Percentiles rank a stretch among this genome's conserved stretches.
phyloP scores from a whole-genome alignment of 2,329 filamentous ascomycete species.

The Curvularia verruculosa region DNA sequence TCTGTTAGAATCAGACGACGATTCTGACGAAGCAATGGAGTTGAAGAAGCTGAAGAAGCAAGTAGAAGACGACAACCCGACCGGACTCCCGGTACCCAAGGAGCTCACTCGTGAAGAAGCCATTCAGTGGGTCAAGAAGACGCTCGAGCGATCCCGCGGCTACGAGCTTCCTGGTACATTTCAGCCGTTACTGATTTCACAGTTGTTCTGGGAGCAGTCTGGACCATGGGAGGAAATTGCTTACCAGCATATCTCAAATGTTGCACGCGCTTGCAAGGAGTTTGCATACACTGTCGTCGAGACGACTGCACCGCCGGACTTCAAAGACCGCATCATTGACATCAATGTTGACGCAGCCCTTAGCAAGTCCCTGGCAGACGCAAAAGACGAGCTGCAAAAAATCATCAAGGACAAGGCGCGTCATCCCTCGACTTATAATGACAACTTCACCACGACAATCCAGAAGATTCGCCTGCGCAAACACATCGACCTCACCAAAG shows the following conservation, averaged over 20 bases:
- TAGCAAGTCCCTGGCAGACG: conserved; percentile 40
- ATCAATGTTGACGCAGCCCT: conserved; percentile 53
- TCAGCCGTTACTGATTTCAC: conserved; percentile 63
- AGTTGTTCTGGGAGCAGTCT: conserved; percentile 67
- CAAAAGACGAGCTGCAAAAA: conserved; percentile 51
- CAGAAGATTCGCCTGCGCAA: conserved; percentile 30
- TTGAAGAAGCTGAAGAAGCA: conserved; percentile 29
- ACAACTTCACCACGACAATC: conserved; percentile 44
- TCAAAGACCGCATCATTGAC: conserved; percentile 47
- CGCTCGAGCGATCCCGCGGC: conserved; percentile 55
- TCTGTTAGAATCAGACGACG: conserved; percentile 35
- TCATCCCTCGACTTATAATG: conserved; percentile 63
- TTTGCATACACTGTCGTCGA: conserved; percentile 47
- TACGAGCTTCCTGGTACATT: conserved; percentile 67
- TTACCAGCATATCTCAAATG: conserved; percentile 43
- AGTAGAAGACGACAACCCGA: conserved; percentile 1
- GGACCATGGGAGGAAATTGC: conserved; percentile 58
- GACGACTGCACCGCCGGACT: conserved; percentile 50
- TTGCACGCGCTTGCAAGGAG: conserved; percentile 41
- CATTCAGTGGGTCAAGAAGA: conserved; percentile 49
- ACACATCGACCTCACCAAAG: neutral
- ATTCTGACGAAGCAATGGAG: conserved; percentile 15
- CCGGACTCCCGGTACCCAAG: conserved; percentile 23
- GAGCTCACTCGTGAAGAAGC: conserved; percentile 45
- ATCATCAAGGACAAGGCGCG: conserved; percentile 56